Base-by-base conservation (phyloP, 306 rosid genomes). In the Gillenia trifoliata region DNA sequence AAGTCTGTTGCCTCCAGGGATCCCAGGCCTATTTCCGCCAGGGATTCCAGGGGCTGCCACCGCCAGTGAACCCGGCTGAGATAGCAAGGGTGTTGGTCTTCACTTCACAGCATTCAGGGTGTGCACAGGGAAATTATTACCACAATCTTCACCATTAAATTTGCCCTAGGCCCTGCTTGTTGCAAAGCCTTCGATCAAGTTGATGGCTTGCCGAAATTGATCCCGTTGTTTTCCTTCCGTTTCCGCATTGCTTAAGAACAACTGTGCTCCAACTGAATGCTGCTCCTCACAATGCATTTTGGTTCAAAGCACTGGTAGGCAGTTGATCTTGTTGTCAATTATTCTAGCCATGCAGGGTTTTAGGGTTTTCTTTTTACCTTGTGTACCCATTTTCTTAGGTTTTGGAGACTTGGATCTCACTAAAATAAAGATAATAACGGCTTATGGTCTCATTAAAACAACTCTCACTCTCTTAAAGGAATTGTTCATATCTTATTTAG, bases 181-280 rank as follows among this genome's bases (percentile, higher is more conserved):
- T 64, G 81, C 75, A 64, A 52, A 9, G 73, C 72, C 30, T 52
- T 55, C 30, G 29, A 25, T 4, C 11, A 47, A 11, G 33, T 77
- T 1, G 66, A 70, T 8, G 62, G 81, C 65, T 69, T 45, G 81
- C 30, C 55, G 1, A 70, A 16, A 11, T 13, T 77, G 70, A 70
- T 77, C 56, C 70, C 71, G n/a, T n/a, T n/a, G n/a, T n/a, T n/a
- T n/a, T 28, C 77, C 66, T 19, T 36, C 5, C 20, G 64, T 71
- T 67, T 60, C 76, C n/a, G 28, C 77, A 52, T 40, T 78, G 33
- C 66, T 64, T n/a, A 50, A 54, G 45, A 71, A 31, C 47, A 23
- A 5, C 38, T 71, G 81, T 49, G 64, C 41, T 55, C 34, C 54
- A 47, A n/a, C n/a, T n/a, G n/a, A n/a, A n/a, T n/a, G n/a, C n/a